Base-by-base conservation (phyloP, 2,329 filamentous ascomycete genomes). In the Aspergillaceae sp. region DNA sequence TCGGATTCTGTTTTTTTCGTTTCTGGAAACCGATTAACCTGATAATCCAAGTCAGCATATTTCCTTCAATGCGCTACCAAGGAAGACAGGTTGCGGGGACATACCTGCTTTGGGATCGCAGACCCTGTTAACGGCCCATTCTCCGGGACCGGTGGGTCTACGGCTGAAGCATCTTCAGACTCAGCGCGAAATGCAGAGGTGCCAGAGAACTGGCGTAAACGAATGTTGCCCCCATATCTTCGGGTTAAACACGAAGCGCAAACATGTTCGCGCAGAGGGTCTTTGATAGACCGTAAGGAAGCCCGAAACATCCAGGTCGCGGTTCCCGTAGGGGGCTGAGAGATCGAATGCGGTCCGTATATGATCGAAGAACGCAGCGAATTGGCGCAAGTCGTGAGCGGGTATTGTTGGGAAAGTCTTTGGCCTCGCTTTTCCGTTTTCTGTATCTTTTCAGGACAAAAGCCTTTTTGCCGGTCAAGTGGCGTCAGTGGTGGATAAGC, bases 221-320 rank as follows among this genome's bases (percentile, higher is more conserved):
- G 55, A 45, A 46, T 41, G 40, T 52, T 56, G 52, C 52, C 53
- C 47, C 48, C 50, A 45, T 54, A 48, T 45, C 56, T 50, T 47
- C 49, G 55, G n/a, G 56, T 52, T 51, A 63, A 45, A 53, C 64
- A 68, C 44, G 61, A 62, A 34, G 59, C 47, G 51, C 64, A 68
- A 49, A 66, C 57, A 63, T 68, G 58, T 40, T 56, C 53, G 51
- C 61, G 57, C 28, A 57, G 35, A 50, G 63, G 61, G 55, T 61
- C 61, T 62, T 59, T 54, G 48, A 60, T 56, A 60, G 63, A 63
- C 59, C 64, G 60, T 46, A 66, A 47, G 37, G 63, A 65, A 44
- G 55, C 54, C 48, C 62, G 63, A 52, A 69, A 61, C 67, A 70
- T 70, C 46, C 62, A 57, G 56, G 42, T 50, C 44, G 46, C 47